Evolutionary conservation across 129 eudicot genomes (phyloP).

Genomic region (Pseudognaphalium luteoalbum): DNA sequence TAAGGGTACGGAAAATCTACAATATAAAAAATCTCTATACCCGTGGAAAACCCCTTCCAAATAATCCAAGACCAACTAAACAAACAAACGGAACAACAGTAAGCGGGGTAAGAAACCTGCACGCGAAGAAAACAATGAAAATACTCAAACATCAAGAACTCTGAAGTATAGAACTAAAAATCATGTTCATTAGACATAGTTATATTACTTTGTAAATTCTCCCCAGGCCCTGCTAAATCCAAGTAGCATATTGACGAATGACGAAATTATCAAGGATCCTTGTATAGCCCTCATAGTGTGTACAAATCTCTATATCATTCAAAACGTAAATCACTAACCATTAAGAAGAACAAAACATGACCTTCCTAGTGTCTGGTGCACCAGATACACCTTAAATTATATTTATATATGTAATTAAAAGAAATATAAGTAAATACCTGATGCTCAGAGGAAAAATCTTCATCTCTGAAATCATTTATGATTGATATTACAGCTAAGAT

Average conservation of each 20-base stretch:
- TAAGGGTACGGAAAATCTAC: not conserved
- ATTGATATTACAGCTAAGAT: conserved; percentile 54
- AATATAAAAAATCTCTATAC: conserved; percentile 32
- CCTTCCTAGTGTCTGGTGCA: not conserved
- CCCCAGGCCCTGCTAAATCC: conserved; percentile 86
- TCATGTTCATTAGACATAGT: not conserved
- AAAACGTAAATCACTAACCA: conserved; percentile 2
- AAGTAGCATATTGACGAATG: conserved; percentile 67
- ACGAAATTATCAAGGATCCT: conserved; percentile 87
- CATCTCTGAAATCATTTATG: conserved; percentile 58
- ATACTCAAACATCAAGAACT: not conserved
- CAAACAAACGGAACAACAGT: conserved; percentile 71
- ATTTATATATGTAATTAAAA: not conserved
- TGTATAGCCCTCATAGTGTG: conserved; percentile 88
- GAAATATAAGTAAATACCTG: conserved; percentile 42
- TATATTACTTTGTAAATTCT: conserved; percentile 64
- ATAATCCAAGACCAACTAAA: conserved; percentile 82
- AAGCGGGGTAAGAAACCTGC: conserved; percentile 84
- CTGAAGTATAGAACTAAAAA: not conserved
- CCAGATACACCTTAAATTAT: not conserved
- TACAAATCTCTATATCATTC: conserved; percentile 62
- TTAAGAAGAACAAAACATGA: conserved; percentile 20
- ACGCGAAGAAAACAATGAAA: not conserved
- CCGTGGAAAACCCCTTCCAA: conserved; percentile 84
- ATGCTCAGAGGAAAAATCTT: conserved; percentile 53